Base-by-base conservation (phyloP, 1,284 basidiomycete species). In the Exobasidium cylindrosporum region DNA sequence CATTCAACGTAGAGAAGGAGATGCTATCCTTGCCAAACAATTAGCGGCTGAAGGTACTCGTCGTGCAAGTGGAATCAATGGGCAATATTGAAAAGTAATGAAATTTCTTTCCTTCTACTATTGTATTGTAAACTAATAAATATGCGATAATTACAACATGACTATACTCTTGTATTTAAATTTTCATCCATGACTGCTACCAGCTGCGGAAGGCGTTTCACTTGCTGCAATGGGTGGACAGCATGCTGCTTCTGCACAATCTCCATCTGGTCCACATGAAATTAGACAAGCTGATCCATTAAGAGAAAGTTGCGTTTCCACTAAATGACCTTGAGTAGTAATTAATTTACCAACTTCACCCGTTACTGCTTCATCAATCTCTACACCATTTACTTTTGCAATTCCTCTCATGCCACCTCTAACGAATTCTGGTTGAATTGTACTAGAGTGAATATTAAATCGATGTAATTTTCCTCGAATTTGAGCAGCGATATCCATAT, bases 371-470 rank as follows among this genome's bases (percentile, higher is more conserved):
- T 32, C 44, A 0, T 67, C 74, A n/a, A 74, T 66, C 26, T 67
- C 66, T 1, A 78, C 67, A 23, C 77, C 77, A 26, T 66, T 67
- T 0, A 74, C 61, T 17, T 66, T 63, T 1, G 77, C 77, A 0
- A 72, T 76, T 60, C 75, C 76, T 21, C 68, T 58, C 45, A 78
- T 32, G 0, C 77, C 77, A 14, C 74, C 76, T 0, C 70, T 62
- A 1, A 79, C 70, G 40, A 79, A 79, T 49, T 79, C 77, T 54
- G 77, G 77, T 62, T 79, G 77, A 54, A 79, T 79, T 0, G 77
- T 79, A n/a, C 67, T 66, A 43, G 90, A 92, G 82, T 98, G 96
- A 65, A 99, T 93, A 43, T 94, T 94, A 74, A 91, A 90, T 47
- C 88, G 69, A 81, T 98, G 96, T 60, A 98, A 84, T 1, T 85